phyloP scores from a whole-genome alignment of 768 basidiomycete genomes.

The Porphyrellus cyaneotinctus region DNA sequence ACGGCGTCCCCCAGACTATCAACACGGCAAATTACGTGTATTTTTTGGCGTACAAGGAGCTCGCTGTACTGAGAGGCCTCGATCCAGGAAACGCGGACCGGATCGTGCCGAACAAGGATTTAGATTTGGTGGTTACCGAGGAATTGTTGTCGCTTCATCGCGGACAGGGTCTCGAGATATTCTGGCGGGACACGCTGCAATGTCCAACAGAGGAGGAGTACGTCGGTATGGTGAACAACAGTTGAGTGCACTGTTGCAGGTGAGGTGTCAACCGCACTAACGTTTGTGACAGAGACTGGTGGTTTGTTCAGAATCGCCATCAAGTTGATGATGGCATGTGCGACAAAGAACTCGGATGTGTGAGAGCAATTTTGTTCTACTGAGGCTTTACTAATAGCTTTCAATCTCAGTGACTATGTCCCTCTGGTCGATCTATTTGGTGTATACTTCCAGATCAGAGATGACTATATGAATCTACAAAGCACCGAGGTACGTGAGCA shows the following conservation, averaged over 20 bases:
- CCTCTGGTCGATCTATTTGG: conserved; percentile 93
- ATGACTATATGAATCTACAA: conserved; percentile 94
- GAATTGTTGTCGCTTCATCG: conserved; percentile 87
- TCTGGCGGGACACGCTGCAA: conserved; percentile 88
- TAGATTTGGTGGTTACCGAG: conserved; percentile 42
- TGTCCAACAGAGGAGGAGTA: conserved; percentile 97
- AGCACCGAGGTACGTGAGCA: conserved; percentile 61
- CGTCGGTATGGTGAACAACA: conserved; percentile 93
- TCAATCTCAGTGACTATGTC: conserved; percentile 67
- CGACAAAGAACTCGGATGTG: conserved; percentile 58
- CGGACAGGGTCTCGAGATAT: conserved; percentile 90
- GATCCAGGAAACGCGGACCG: not conserved
- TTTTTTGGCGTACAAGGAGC: conserved; percentile 87
- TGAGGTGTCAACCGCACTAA: conserved; percentile 44
- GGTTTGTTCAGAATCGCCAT: conserved; percentile 89
- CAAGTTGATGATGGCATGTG: conserved; percentile 94
- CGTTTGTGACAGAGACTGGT: conserved; percentile 70
- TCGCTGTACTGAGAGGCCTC: conserved; percentile 32
- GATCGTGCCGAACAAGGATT: conserved; percentile 68
- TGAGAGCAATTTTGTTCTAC: conserved; percentile 29
- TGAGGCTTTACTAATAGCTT: not conserved
- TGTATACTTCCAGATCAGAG: conserved; percentile 94
- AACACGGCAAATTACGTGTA: conserved; percentile 97
- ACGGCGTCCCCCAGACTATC: conserved; percentile 94
- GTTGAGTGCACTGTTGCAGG: conserved; percentile 54